Evolutionary conservation across 345 rosid genomes (phyloP).

Genomic region (Ailanthus altissimus): DNA sequence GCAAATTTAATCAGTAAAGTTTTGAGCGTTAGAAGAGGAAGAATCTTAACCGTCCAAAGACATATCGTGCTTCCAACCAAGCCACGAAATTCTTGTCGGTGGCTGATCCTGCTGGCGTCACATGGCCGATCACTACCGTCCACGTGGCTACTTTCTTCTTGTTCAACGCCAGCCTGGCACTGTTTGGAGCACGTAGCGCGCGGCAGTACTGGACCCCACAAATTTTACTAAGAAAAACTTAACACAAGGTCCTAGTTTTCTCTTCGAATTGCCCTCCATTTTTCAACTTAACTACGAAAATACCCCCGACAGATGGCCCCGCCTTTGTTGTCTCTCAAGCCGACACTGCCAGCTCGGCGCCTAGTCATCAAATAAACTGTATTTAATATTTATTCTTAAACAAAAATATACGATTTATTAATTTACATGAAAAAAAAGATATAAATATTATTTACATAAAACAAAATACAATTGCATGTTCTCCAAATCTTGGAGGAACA

Average conservation of each 20-base stretch:
- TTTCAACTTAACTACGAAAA: background rate
- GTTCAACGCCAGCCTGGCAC: conserved; percentile 18
- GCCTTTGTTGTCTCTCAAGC: background rate
- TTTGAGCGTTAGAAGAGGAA: background rate
- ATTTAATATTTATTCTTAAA: background rate
- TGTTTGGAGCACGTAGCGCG: background rate
- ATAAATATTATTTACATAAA: too few species aligned
- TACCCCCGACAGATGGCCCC: background rate
- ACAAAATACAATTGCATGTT: too few species aligned
- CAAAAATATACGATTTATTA: background rate
- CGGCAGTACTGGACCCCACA: background rate
- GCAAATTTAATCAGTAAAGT: too few species aligned
- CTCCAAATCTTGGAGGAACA: too few species aligned
- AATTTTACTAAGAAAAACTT: background rate
- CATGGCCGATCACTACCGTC: background rate
- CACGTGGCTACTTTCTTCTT: background rate
- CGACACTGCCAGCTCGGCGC: background rate
- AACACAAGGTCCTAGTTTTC: background rate
- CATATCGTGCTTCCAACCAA: conserved; percentile 12
- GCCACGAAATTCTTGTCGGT: conserved; percentile 5
- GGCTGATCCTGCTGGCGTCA: background rate
- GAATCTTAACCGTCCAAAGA: conserved; percentile 13
- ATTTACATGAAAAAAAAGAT: too few species aligned
- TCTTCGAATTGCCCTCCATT: background rate
- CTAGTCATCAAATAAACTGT: background rate